phyloP scores from a whole-genome alignment of 2,329 filamentous ascomycete species.

The Fusarium pininemorale region DNA sequence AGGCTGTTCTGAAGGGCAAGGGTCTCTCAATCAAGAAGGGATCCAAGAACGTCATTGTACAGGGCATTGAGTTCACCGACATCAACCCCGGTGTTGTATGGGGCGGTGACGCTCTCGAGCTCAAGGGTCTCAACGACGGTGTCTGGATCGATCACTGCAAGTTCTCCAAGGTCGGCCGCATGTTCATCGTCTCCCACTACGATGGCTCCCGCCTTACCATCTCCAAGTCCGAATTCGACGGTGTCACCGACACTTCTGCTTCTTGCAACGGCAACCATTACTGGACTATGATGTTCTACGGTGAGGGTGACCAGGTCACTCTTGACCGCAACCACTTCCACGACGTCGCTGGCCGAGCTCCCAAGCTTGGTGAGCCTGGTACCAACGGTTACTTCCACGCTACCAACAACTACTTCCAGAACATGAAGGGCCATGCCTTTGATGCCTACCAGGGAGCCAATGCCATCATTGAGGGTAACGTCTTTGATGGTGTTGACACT shows the following conservation, averaged over 20 bases:
- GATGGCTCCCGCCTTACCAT: conserved; percentile 47
- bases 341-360: conserved; percentile 42
- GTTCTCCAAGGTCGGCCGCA: conserved; percentile 52
- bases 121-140: conserved; percentile 44
- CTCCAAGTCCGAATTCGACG: conserved; percentile 53
- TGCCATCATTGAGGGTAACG: conserved; percentile 42
- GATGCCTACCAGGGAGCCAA: conserved; percentile 56
- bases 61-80: conserved; percentile 57
- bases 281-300: conserved; percentile 47
- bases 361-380: conserved; percentile 44
- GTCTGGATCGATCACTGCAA: conserved; percentile 50
- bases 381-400: conserved; percentile 38
- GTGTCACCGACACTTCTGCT: conserved; percentile 44
- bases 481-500: conserved; percentile 39
- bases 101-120: conserved; percentile 50
- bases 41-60: conserved; percentile 61
- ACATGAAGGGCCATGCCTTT: conserved; percentile 55
- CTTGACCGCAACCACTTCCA: conserved; percentile 43
- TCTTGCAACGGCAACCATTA: conserved; percentile 46
- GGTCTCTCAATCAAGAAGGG: conserved; percentile 55
- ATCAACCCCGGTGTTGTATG: conserved; percentile 51
- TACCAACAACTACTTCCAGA: conserved; percentile 43
- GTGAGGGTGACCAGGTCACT: conserved; percentile 40
- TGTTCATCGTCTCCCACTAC: conserved; percentile 52
- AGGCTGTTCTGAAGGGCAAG: conserved; percentile 48